Evolutionary conservation across 2,329 filamentous ascomycete species (phyloP).

Genomic region (Fonsecaea nubica): DNA sequence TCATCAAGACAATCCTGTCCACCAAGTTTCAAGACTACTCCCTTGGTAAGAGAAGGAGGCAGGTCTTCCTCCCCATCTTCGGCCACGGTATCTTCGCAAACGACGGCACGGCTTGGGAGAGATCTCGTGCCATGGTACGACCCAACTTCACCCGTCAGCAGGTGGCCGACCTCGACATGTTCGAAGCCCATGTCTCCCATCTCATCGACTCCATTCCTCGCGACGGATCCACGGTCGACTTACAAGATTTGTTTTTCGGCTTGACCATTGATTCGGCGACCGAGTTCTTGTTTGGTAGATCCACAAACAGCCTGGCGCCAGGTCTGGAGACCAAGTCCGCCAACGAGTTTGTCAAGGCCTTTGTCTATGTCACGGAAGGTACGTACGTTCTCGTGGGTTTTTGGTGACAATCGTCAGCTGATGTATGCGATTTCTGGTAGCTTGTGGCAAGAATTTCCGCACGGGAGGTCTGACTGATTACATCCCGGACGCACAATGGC

Average conservation of each 20-base stretch:
- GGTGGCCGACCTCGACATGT: conserved; percentile 61
- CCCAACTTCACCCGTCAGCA: conserved; percentile 62
- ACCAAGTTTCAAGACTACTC: conserved; percentile 39
- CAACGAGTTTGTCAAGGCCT: conserved; percentile 36
- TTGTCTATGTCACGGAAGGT: conserved; percentile 35
- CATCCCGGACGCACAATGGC: conserved; percentile 34
- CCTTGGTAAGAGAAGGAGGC: conserved; percentile 55
- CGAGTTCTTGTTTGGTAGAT: conserved; percentile 70
- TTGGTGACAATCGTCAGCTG: background rate
- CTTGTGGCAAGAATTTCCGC: conserved; percentile 29
- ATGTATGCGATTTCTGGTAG: conserved; percentile 15
- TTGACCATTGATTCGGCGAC: conserved; percentile 72
- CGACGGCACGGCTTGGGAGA: conserved; percentile 57
- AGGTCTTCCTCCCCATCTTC: conserved; percentile 35
- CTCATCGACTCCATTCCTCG: conserved; percentile 65
- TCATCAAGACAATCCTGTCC: conserved; percentile 56
- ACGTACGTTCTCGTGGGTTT: background rate
- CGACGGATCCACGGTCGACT: conserved; percentile 62
- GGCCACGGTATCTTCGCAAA: conserved; percentile 53
- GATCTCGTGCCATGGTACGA: conserved; percentile 52
- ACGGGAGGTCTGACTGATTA: conserved; percentile 30
- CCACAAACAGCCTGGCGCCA: conserved; percentile 43
- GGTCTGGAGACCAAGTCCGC: conserved; percentile 35
- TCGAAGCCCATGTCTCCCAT: conserved; percentile 65
- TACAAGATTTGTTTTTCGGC: conserved; percentile 67